Evolutionary conservation across 306 rosid species (phyloP).

Genomic region (Acmispon strigosus): DNA sequence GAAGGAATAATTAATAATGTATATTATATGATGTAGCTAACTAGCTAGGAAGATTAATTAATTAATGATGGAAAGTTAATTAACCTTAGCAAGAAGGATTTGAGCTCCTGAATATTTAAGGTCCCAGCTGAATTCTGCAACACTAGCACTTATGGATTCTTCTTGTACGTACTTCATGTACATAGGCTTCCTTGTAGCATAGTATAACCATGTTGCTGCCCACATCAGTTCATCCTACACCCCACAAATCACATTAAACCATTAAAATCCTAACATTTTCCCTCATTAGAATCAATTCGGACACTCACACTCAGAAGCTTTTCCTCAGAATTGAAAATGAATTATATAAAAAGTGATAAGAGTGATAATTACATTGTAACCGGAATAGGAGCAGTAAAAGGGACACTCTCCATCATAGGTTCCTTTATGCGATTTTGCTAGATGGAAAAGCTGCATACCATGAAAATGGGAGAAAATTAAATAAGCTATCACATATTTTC

Average conservation of each 20-base stretch:
- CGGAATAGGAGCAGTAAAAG: slow-evolving; percentile 90
- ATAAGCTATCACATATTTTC: not conserved
- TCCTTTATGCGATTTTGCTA: slow-evolving; percentile 68
- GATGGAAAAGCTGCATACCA: slow-evolving; percentile 42
- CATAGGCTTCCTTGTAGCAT: slow-evolving; percentile 40
- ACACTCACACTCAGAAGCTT: too few relatives aligned
- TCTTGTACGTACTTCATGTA: slow-evolving; percentile 52
- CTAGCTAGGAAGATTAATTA: too few relatives aligned
- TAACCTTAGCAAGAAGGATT: slow-evolving; percentile 59
- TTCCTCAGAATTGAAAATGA: too few relatives aligned
- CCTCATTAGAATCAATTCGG: not conserved
- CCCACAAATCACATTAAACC: not conserved
- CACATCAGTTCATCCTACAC: slow-evolving; percentile 87
- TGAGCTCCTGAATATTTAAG: slow-evolving; percentile 93
- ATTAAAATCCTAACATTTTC: not conserved
- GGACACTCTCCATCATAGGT: slow-evolving; percentile 92
- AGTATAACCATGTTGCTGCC: slow-evolving; percentile 89
- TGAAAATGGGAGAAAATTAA: not conserved
- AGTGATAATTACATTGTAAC: slow-evolving; percentile 49
- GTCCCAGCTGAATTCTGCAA: slow-evolving; percentile 90
- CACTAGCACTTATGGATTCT: slow-evolving; percentile 58
- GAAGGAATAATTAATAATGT: too few relatives aligned
- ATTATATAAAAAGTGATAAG: not conserved
- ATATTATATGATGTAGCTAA: not conserved
- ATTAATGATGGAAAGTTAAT: not conserved